Conservation (phyloP, 2,329 filamentous ascomycete species). For the Biscogniauxia marginata region DNA sequence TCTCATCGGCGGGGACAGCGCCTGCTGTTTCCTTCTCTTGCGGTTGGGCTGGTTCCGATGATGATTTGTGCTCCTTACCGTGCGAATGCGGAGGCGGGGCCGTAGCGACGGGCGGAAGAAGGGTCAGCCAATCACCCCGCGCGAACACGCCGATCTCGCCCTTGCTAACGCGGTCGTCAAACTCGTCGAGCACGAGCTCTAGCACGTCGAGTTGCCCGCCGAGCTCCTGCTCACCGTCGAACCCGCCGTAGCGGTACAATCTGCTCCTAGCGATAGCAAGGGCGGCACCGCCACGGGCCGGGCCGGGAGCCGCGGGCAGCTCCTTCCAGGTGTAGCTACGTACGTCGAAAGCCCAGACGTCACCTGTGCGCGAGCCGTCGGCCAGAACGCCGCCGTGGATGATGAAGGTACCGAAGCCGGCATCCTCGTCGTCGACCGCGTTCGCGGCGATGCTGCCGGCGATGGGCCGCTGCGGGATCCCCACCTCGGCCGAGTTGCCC, state of each 20-base stretch:
- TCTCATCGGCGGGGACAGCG: slow-evolving; percentile 2
- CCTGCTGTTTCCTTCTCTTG: slow-evolving; percentile 1
- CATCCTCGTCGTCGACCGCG: slow-evolving; percentile 58
- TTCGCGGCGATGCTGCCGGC: slow-evolving; percentile 55
- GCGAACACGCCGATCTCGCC: slow-evolving; percentile 52
- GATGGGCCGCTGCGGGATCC: slow-evolving; percentile 59
- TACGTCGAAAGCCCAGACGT: slow-evolving; percentile 79
- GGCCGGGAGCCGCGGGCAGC: slow-evolving; percentile 64
- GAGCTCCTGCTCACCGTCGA: slow-evolving; percentile 67
- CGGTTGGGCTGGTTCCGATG: slow-evolving; percentile 4
- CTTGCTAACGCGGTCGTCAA: slow-evolving; percentile 47
- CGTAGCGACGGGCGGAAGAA: slow-evolving; percentile 39
- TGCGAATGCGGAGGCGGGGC: slow-evolving; percentile 24
- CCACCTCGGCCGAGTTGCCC: slow-evolving; percentile 52
- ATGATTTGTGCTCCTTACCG: not conserved
- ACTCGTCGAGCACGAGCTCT: slow-evolving; percentile 54
- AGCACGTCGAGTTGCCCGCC: slow-evolving; percentile 71
- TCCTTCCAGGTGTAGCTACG: slow-evolving; percentile 63
- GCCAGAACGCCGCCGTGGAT: slow-evolving; percentile 74
- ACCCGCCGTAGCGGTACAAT: slow-evolving; percentile 79
- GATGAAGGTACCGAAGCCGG: slow-evolving; percentile 67
- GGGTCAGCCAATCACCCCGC: slow-evolving; percentile 54
- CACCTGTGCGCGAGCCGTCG: slow-evolving; percentile 58
- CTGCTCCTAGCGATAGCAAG: slow-evolving; percentile 63
- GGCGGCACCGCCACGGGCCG: slow-evolving; percentile 64